phyloP scores from a whole-genome alignment of 2,329 filamentous ascomycete genomes.

The Biscogniauxia marginata region DNA sequence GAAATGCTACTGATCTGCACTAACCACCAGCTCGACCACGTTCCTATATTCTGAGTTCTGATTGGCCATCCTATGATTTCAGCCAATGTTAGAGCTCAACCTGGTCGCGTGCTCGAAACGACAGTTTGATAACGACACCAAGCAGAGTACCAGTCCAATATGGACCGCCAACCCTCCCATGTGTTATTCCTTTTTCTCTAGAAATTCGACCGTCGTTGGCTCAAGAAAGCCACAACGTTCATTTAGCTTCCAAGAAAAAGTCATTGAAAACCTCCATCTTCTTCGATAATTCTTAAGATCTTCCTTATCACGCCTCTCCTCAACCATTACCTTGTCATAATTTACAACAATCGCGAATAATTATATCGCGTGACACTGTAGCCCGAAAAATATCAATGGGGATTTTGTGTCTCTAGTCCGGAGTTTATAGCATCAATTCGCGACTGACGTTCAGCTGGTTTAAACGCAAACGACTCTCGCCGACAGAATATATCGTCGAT shows the following conservation, averaged over 20 bases:
- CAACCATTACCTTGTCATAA: not conserved
- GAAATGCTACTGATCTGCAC: constrained; percentile 6
- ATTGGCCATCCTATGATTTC: constrained; percentile 16
- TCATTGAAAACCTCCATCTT: not conserved
- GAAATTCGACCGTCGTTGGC: not conserved
- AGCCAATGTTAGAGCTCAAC: constrained; percentile 30
- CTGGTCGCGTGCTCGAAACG: constrained; percentile 32
- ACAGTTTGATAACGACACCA: constrained; percentile 21
- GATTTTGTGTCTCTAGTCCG: not conserved
- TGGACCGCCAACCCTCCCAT: constrained; percentile 17
- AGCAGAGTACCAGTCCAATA: constrained; percentile 13
- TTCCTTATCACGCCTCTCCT: constrained; percentile 5
- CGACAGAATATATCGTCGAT: too few relatives aligned
- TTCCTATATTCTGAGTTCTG: constrained; percentile 14
- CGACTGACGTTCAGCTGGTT: too few relatives aligned
- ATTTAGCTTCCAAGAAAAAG: too few relatives aligned
- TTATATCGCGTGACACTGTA: constrained; percentile 17
- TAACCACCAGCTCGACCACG: constrained; percentile 29
- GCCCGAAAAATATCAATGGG: not conserved
- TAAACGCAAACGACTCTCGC: too few relatives aligned
- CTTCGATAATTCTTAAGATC: too few relatives aligned
- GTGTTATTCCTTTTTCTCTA: constrained; percentile 10
- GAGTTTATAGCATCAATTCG: too few relatives aligned
- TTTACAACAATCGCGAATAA: not conserved
- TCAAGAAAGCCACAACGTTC: too few relatives aligned